Conservation (phyloP, 805 yeast genomes). For the Metschnikowia baotianmanensis region DNA sequence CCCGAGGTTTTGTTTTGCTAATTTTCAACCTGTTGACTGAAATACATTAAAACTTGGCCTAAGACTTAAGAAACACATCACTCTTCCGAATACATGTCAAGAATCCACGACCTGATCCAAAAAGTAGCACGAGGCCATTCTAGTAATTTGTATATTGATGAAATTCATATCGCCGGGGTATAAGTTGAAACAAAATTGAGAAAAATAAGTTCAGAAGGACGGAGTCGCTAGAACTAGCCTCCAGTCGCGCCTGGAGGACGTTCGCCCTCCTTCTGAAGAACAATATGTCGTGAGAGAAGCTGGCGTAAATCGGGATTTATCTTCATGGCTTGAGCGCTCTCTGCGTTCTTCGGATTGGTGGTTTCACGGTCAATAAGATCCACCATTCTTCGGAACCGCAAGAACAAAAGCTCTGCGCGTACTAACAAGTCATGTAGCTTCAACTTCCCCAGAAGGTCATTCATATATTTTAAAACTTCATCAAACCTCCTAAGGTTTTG, state of each 20-base stretch:
- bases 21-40: no score
- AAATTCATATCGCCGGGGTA: no score
- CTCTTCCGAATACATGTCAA: no score
- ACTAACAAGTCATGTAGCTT: slow-evolving; percentile 73
- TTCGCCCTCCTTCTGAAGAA: slow-evolving; percentile 61
- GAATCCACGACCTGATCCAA: no score
- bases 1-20: no score
- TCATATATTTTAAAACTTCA: slow-evolving; percentile 88
- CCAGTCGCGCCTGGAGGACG: slow-evolving; percentile 47
- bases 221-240: slow-evolving; percentile 25
- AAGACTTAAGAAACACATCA: no score
- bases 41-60: no score
- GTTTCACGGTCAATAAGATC: slow-evolving; percentile 67
- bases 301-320: slow-evolving; percentile 55
- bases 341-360: slow-evolving; percentile 10
- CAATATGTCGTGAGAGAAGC: slow-evolving; percentile 57
- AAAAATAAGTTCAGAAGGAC: no score
- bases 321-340: slow-evolving; percentile 12
- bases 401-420: slow-evolving; percentile 80
- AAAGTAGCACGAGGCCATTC: no score
- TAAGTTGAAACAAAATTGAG: no score
- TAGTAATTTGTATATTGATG: no score
- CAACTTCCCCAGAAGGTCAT: slow-evolving; percentile 77
- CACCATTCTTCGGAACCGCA: slow-evolving; percentile 76
- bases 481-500: slow-evolving; percentile 77